Evolutionary conservation across 306 rosid genomes (phyloP), one percentile per base, ranked within the genome.

Genomic region (Rosa lucieae): DNA sequence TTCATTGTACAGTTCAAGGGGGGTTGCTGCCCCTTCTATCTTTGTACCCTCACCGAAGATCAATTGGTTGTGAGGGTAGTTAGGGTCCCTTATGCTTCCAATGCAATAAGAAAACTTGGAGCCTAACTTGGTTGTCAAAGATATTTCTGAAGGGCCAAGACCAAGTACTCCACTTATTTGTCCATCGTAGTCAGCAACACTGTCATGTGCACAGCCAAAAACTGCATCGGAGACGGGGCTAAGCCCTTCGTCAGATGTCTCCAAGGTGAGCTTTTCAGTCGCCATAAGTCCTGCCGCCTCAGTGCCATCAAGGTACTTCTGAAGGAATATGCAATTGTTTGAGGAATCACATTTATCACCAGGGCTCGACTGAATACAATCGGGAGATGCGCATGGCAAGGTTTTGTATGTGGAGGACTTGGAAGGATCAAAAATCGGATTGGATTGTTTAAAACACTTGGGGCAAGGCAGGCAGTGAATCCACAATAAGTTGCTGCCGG

Each of bases 391-490:
- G 61, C 76, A 72, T 17, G 23, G 47, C 55, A 51, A 72, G 15
- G 14, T 17, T 65, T 78, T 5, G 42, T 18, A 81, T 69, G 88
- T 80, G 13, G 81, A 82, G 40, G 87, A 89, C 70, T 82, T 77
- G 55, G 83, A 76, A 74, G 88, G 86, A 55, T 86, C 73, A 26
- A 78, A 86, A 40, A 89, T 26, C 49, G 23, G 65, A 15, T 52
- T 44, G 17, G 10, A 11, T 73, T 73, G 85, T 0, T 6, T 15
- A 23, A 15, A 65, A 73, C 87, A 86, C 39, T 79, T 78, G 67
- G 80, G 44, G 87, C 90, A 86, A 80, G 88, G 88, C 52, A 44
- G 51, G 83, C 92, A 86, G 81, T 84, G 85, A n/a, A 83, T 8
- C 92, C 92, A 88, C 10, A 82, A 72, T 8, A 72, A 32, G 3